Conservation (phyloP, 345 rosid genomes). For the Alliaria petiolata region DNA sequence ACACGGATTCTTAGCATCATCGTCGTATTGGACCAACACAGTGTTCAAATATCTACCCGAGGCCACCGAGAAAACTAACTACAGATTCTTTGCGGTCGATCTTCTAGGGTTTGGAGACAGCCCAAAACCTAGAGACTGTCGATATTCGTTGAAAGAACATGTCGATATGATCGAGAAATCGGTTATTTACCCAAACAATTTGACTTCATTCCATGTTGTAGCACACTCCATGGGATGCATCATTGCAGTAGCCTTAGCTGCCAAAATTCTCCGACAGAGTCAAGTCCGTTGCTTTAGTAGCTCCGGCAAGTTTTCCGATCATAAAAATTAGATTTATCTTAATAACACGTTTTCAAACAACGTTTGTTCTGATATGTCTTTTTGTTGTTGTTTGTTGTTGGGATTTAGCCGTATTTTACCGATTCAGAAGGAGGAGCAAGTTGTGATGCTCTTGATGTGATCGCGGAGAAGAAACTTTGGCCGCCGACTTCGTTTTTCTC, state of each 20-base stretch:
- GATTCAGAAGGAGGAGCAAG: slow-evolving; percentile 40
- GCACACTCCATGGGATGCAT: slow-evolving; percentile 88
- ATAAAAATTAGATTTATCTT: too few species aligned
- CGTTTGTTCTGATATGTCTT: too few species aligned
- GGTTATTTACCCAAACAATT: slow-evolving; percentile 40
- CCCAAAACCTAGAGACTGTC: slow-evolving; percentile 63
- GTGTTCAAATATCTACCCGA: slow-evolving; percentile 51
- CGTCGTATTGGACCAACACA: slow-evolving; percentile 62
- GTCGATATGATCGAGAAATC: slow-evolving; percentile 58
- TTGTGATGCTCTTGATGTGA: slow-evolving; percentile 40
- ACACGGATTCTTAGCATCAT: slow-evolving; percentile 68
- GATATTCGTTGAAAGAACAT: slow-evolving; percentile 56
- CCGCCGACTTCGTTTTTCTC: slow-evolving; percentile 58
- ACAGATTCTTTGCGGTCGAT: slow-evolving; percentile 56
- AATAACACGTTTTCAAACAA: too few species aligned
- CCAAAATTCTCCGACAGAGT: slow-evolving; percentile 45
- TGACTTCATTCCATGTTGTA: slow-evolving; percentile 64
- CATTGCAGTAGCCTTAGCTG: slow-evolving; percentile 58
- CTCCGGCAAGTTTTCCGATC: slow-evolving; percentile 46
- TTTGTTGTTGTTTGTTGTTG: neutral
- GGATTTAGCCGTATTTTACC: slow-evolving; percentile 52
- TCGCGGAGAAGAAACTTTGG: slow-evolving; percentile 72
- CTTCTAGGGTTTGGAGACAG: slow-evolving; percentile 77
- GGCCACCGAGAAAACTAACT: slow-evolving; percentile 16
- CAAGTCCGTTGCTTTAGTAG: slow-evolving; percentile 58